Evolutionary conservation across 495 filamentous ascomycete species (phyloP).

Genomic region (Trypethelium eluteriae): DNA sequence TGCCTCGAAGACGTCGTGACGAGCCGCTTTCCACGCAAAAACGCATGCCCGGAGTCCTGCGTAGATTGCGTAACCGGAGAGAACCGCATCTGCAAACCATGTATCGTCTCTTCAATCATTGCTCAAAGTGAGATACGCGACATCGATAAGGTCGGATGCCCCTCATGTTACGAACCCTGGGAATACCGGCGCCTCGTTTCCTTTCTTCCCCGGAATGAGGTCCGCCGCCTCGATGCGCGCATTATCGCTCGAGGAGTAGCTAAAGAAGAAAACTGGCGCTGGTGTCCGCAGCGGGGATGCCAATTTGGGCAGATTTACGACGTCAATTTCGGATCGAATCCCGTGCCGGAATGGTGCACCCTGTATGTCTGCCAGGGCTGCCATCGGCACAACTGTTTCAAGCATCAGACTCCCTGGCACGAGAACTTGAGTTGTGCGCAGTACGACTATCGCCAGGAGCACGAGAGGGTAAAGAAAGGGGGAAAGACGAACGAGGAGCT

Average conservation of each 20-base stretch:
- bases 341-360: not conserved
- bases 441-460: constrained; percentile 8
- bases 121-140: not conserved
- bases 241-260: not conserved
- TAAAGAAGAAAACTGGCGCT: not conserved
- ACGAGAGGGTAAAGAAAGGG: not conserved
- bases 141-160: not conserved
- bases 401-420: constrained; percentile 6
- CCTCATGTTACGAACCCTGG: not conserved
- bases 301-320: not conserved
- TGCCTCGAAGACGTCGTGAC: not conserved
- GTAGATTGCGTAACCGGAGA: not conserved
- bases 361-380: not conserved
- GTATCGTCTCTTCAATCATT: not conserved
- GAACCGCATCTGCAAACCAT: constrained; percentile 1
- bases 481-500: not conserved
- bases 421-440: not conserved
- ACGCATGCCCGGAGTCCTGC: not conserved
- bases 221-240: not conserved
- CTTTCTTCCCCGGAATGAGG: not conserved
- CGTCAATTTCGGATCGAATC: not conserved
- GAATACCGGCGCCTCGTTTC: not conserved
- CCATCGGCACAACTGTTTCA: constrained; percentile 2
- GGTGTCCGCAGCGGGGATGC: not conserved
- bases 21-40: not conserved